A percentile compares a stretch with the other conserved stretches of the same genome.
phyloP scores from a whole-genome alignment of 2,329 filamentous ascomycete species.

The Leptographium lundbergii region DNA sequence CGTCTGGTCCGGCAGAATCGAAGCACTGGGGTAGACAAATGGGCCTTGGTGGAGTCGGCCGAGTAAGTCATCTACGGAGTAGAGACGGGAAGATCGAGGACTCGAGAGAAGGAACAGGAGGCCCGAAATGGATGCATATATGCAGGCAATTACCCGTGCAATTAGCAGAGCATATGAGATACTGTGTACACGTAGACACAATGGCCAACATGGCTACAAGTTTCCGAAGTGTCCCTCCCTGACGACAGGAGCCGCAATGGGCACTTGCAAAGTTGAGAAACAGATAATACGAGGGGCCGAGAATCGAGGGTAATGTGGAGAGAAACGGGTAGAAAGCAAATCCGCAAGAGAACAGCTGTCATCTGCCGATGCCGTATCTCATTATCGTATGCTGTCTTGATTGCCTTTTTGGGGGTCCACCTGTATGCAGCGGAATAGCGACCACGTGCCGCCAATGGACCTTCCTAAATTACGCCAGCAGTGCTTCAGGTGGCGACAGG shows the following conservation, averaged over 20 bases:
- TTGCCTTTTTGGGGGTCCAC: not conserved
- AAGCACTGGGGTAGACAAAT: not conserved
- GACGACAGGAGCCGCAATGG: not conserved
- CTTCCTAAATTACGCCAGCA: slow-evolving; percentile 4
- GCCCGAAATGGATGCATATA: not conserved
- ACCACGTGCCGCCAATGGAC: slow-evolving; percentile 7
- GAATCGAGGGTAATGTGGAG: not conserved
- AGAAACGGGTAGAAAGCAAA: not conserved
- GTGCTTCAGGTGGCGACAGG: slow-evolving; percentile 6
- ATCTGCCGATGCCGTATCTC: not conserved
- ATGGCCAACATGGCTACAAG: too few relatives aligned
- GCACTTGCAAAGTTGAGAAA: too few relatives aligned
- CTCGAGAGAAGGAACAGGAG: not conserved
- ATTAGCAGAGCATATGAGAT: not conserved
- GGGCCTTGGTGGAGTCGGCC: not conserved
- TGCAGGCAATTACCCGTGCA: not conserved
- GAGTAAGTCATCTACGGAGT: not conserved
- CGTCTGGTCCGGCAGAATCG: too few relatives aligned
- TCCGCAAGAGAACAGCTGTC: not conserved
- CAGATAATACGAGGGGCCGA: not conserved
- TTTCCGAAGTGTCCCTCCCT: not conserved
- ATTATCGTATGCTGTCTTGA: not conserved
- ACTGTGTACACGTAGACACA: too few relatives aligned
- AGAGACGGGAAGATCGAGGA: not conserved
- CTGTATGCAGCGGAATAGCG: not conserved